Base-by-base conservation (phyloP, 192 early-diverging fungal genomes). In the Backusella tarrabulga region DNA sequence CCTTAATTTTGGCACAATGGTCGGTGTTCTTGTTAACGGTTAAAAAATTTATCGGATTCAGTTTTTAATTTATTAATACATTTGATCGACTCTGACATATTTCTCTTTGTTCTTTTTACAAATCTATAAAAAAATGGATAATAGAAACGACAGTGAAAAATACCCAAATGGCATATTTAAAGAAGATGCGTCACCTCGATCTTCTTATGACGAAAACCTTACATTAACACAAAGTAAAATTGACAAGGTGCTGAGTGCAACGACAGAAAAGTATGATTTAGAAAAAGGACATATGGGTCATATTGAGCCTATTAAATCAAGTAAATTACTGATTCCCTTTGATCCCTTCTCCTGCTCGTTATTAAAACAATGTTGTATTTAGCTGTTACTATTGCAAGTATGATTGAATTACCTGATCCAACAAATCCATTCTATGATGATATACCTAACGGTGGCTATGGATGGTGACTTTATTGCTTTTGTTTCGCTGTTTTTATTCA, bases 401-500 rank as follows among this genome's bases (percentile, higher is more conserved):
- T 66, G 14, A n/a, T 63, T 40, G 73, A 74, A 21, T 40, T 69
- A 35, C 73, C 73, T 40, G 35, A 36, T 35, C 34, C 34, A 56
- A n/a, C 60, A 6, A n/a, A 74, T 19, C 35, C 17, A 11, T 74
- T 74, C 19, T 74, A 74, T 40, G 19, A 74, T 21, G 46, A 34
- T 38, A 74, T 74, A 60, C 73, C 73, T 0, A 41, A 74, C 4
- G 73, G 73, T 40, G 73, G 73, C 9, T 74, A 74, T 66, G 73
- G 73, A 32, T 74, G 73, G 73, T 74, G 66, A 66, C 26, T n/a
- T 71, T 1, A 41, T 21, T 46, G 3, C 15, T 34, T 26, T 72
- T 15, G 3, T 32, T 50, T 42, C 38, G 14, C 5, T 44, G 12
- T 4, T 15, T 44, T 17, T 44, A 44, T 44, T 44, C 42, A 44